These are phyloP conservation scores for Hirschfeldia incana DNA, from an alignment of 345 rosid genomes.

Conservation along the genomic window DNA sequence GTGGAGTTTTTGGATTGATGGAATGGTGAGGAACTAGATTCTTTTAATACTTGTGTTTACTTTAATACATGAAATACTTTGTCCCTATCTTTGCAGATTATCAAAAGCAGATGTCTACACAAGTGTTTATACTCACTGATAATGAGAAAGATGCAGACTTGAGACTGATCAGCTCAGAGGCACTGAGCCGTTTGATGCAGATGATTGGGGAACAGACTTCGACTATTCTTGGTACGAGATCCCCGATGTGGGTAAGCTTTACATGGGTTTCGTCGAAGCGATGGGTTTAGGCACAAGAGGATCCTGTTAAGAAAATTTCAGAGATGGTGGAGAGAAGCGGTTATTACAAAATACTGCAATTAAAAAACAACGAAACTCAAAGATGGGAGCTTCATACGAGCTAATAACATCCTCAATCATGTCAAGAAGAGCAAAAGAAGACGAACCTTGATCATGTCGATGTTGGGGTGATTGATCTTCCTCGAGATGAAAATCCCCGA, in stretches of 20 bases:
- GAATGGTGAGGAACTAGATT: constrained; percentile 66
- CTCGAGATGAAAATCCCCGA: no score
- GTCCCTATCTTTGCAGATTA: constrained; percentile 55
- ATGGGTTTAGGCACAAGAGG: constrained; percentile 78
- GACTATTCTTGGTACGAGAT: constrained; percentile 85
- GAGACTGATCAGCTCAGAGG: constrained; percentile 81
- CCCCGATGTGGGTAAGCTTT: constrained; percentile 68
- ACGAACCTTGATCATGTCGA: no score
- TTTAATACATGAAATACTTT: no score
- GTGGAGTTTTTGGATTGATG: constrained; percentile 82
- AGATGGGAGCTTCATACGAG: no score
- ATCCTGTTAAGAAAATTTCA: no score
- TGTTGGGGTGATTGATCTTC: no score
- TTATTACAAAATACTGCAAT: no score
- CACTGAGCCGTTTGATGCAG: constrained; percentile 85
- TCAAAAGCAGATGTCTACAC: constrained; percentile 72
- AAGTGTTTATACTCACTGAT: constrained; percentile 72
- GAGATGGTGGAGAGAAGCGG: no score
- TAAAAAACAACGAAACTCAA: no score
- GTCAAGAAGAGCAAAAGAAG: no score
- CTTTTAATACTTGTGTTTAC: no score
- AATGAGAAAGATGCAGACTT: constrained; percentile 73
- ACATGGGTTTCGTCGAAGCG: constrained; percentile 88
- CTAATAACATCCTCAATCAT: no score
- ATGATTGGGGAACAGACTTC: constrained; percentile 80